Percentiles rank a stretch among this genome's conserved stretches.
Evolutionary conservation across 495 filamentous ascomycete species (phyloP).

Genomic region (Penicillium pancosmium): DNA sequence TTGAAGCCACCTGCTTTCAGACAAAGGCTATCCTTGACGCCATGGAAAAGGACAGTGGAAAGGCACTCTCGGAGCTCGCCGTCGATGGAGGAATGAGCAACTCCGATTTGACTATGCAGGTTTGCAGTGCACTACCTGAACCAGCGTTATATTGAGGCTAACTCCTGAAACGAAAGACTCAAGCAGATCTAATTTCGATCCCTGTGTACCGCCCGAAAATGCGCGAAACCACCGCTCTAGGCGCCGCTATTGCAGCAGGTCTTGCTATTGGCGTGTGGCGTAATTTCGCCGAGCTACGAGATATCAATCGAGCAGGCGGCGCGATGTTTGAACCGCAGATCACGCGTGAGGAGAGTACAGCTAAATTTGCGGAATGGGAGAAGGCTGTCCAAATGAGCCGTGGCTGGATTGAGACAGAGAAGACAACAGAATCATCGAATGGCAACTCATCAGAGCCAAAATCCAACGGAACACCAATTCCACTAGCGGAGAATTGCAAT

Average conservation of each 20-base stretch:
- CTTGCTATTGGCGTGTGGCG: conserved; percentile 84
- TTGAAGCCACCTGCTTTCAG: conserved; percentile 95
- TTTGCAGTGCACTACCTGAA: conserved; percentile 11
- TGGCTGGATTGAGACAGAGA: conserved; percentile 61
- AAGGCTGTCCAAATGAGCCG: conserved; percentile 84
- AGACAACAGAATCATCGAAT: neutral
- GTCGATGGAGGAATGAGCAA: conserved; percentile 96
- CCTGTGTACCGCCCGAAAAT: conserved; percentile 59
- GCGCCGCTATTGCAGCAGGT: conserved; percentile 93
- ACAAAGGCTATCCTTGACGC: conserved; percentile 93
- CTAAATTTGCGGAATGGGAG: conserved; percentile 76
- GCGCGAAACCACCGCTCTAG: conserved; percentile 92
- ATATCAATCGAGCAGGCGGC: conserved; percentile 74
- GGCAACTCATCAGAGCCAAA: neutral
- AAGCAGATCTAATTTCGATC: conserved; percentile 48
- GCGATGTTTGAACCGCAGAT: conserved; percentile 73
- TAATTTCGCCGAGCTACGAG: conserved; percentile 74
- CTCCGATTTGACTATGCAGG: conserved; percentile 91
- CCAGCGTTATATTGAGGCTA: neutral
- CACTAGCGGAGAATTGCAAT: neutral
- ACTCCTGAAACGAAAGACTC: conserved; percentile 28
- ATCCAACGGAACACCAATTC: neutral
- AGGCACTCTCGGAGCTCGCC: conserved; percentile 74
- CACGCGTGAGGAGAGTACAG: conserved; percentile 57
- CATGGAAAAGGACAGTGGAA: conserved; percentile 91